phyloP scores from a whole-genome alignment of 2,329 filamentous ascomycete genomes.

The Ceratocystis diversiconidia region DNA sequence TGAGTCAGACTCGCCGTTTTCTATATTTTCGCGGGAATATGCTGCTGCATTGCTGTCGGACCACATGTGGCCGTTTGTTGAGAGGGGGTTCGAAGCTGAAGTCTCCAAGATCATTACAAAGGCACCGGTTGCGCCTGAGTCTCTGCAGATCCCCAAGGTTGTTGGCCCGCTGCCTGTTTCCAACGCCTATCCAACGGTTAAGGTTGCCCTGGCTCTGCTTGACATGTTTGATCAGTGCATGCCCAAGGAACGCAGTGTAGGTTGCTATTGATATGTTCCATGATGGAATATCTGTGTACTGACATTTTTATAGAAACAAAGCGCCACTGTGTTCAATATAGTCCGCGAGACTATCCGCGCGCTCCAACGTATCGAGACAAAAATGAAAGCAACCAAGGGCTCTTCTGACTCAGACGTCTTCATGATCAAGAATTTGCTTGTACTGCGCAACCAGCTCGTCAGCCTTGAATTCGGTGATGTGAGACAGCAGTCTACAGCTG shows the following conservation, averaged over 20 bases:
- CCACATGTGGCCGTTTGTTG: constrained; percentile 43
- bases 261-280: constrained; percentile 22
- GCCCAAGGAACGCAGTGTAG: constrained; percentile 48
- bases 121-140: constrained; percentile 32
- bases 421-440: constrained; percentile 83
- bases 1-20: constrained; percentile 41
- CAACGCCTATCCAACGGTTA: constrained; percentile 44
- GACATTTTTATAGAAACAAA: constrained; percentile 31
- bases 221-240: constrained; percentile 50
- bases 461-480: constrained; percentile 80
- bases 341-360: constrained; percentile 82
- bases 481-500: constrained; percentile 31
- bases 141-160: constrained; percentile 37
- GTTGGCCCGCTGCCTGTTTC: constrained; percentile 37
- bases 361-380: constrained; percentile 59
- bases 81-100: constrained; percentile 40
- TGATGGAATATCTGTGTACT: constrained; percentile 4
- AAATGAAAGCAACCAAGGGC: constrained; percentile 47
- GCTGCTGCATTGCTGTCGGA: constrained; percentile 42
- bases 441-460: constrained; percentile 90
- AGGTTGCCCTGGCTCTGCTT: constrained; percentile 43
- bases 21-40: constrained; percentile 40
- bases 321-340: constrained; percentile 49
- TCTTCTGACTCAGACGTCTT: constrained; percentile 72
- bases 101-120: constrained; percentile 40